phyloP scores from a whole-genome alignment of 768 basidiomycete genomes.

The button mushroom (Agaricus bisporus) region DNA sequence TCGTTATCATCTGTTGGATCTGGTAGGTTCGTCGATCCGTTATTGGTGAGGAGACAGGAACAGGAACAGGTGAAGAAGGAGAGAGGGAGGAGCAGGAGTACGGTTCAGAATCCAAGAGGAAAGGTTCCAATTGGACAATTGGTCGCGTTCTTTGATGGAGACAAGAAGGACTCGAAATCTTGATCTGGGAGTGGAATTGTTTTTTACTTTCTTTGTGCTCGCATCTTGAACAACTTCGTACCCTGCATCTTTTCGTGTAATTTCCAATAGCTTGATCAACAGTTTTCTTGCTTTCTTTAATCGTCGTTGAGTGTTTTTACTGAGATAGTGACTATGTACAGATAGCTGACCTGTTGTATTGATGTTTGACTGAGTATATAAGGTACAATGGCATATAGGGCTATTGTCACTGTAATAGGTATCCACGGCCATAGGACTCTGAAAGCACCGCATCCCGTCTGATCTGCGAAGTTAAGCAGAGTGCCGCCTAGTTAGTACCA shows the following conservation, averaged over 20 bases:
- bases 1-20: constrained; percentile 17
- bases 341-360: too few species aligned
- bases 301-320: too few species aligned
- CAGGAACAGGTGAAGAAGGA: constrained; percentile 34
- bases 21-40: constrained; percentile 70
- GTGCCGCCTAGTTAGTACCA: constrained; percentile 61
- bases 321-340: too few species aligned
- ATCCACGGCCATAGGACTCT: constrained; percentile 44
- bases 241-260: too few species aligned
- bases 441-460: constrained; percentile 53
- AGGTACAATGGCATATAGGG: constrained; percentile 7
- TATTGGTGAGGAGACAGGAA: constrained; percentile 63
- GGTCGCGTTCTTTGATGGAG: constrained; percentile 77
- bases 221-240: background rate
- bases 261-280: too few species aligned
- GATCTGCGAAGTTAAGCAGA: constrained; percentile 62
- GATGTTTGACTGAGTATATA: too few species aligned
- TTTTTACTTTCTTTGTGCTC: background rate
- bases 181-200: background rate
- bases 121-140: constrained; percentile 74
- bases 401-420: constrained; percentile 8
- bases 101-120: constrained; percentile 37
- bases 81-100: constrained; percentile 22
- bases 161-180: constrained; percentile 26
- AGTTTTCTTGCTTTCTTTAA: too few species aligned